Conservation (phyloP, 768 basidiomycete genomes). For the Suillus ampliporus region DNA sequence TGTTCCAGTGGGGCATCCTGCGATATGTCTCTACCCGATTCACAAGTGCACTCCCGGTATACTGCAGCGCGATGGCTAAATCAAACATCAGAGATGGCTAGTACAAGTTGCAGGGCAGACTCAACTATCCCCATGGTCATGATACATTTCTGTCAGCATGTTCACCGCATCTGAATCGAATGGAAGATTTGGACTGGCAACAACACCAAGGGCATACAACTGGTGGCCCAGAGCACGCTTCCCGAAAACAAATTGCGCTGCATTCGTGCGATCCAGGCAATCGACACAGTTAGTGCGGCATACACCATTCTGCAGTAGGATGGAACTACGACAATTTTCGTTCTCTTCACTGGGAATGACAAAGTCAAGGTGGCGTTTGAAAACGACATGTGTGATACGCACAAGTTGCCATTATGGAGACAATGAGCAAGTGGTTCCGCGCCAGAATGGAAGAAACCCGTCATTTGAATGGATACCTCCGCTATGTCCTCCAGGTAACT, state of each 20-base stretch:
- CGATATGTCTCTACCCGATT: slow-evolving; percentile 97
- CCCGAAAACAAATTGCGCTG: slow-evolving; percentile 95
- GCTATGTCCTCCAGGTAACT: slow-evolving; percentile 94
- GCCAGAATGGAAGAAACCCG: slow-evolving; percentile 95
- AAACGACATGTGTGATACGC: slow-evolving; percentile 13
- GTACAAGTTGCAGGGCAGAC: slow-evolving; percentile 30
- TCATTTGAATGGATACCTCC: slow-evolving; percentile 89
- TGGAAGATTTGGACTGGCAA: slow-evolving; percentile 81
- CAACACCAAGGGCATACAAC: slow-evolving; percentile 90
- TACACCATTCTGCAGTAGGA: slow-evolving; percentile 89
- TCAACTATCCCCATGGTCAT: slow-evolving; percentile 93
- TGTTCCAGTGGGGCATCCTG: slow-evolving; percentile 96
- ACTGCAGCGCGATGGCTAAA: slow-evolving; percentile 91
- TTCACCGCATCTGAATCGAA: slow-evolving; percentile 96
- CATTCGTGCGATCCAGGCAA: slow-evolving; percentile 95
- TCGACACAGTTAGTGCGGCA: slow-evolving; percentile 97
- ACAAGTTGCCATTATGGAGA: slow-evolving; percentile 50
- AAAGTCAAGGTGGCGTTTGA: not conserved
- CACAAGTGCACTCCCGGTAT: slow-evolving; percentile 95
- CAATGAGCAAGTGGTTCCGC: slow-evolving; percentile 81
- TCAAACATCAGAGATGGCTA: slow-evolving; percentile 7
- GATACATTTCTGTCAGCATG: slow-evolving; percentile 98
- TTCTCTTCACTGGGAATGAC: slow-evolving; percentile 6
- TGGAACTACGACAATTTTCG: slow-evolving; percentile 61
- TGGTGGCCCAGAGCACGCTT: slow-evolving; percentile 95